Base-by-base conservation (phyloP, 805 yeast species). In the Candida boleticola region DNA sequence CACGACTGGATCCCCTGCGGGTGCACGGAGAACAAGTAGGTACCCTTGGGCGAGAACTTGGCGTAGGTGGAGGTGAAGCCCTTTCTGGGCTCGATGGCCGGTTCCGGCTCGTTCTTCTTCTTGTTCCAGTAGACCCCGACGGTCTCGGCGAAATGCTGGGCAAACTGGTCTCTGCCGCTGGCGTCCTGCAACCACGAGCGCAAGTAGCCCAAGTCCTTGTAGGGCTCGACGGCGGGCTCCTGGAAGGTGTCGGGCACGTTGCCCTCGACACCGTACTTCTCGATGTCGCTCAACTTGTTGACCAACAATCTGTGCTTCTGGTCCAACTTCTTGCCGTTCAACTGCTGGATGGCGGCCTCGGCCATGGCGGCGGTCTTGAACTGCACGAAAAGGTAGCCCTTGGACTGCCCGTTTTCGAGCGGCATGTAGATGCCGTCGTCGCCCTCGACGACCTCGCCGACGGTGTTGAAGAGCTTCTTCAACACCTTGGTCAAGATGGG, bases 1-100 rank as follows among this genome's bases (percentile, higher is more conserved):
- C 97, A 93, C 21, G 92, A 79, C 63, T 89, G 95, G 43, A 89
- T 82, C 74, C 98, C 98, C 67, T 88, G 95, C 39, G 89, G 89
- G 67, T 92, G 97, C 54, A 89, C 76, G 1, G 97, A 83, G 54
- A 87, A 80, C 50, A 92, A 66, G 59, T 81, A 90, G 10, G 92
- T 82, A 64, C 99, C 99, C 67, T 82, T 82, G 59, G 97, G 96
- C 38, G 98, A 89, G 73, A 89, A 92, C 61, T 83, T 82, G 55
- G 89, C 86, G 54, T 83, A 89, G 48, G 88, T 83, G 45, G 89
- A 82, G 44, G 97, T 89, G 86, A 95, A 89, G 52, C 84, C 82
- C 50, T 76, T 73, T 66, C 96, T 80, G 56, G 89, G 84, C 57
- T 85, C 89, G 44, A 84, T 79, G 32, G 74, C 89, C 40, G 77